These are phyloP conservation scores for Cladophialophora yegresii DNA, from an alignment of 2,329 filamentous ascomycete species.

Conservation along the genomic window DNA sequence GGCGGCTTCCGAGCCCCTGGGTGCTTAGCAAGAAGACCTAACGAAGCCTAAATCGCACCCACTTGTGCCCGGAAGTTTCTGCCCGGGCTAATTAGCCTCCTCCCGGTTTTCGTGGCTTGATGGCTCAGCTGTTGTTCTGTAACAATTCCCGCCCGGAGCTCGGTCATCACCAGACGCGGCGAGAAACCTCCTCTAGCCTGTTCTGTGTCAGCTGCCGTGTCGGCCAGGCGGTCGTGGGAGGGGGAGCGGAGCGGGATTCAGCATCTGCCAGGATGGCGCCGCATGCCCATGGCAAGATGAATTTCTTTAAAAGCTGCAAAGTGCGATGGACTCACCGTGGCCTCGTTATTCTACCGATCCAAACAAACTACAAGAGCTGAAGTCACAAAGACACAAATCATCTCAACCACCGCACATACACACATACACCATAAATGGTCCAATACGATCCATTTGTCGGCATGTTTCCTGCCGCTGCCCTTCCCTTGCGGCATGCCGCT, in stretches of 20 bases:
- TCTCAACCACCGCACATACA: conserved; percentile 3
- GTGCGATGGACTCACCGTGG: background rate
- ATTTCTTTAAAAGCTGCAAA: conserved; percentile 19
- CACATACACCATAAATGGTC: conserved; percentile 15
- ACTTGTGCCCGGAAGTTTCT: background rate
- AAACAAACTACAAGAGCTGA: conserved; percentile 14
- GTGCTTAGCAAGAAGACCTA: background rate
- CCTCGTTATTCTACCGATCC: conserved; percentile 21
- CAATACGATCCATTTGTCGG: conserved; percentile 30
- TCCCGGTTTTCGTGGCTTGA: conserved; percentile 5
- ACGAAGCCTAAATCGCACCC: background rate
- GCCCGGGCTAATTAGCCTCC: too few relatives aligned
- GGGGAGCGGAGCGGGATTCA: conserved; percentile 26
- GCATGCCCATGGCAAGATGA: background rate
- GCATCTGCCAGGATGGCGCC: background rate
- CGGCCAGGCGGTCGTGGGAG: background rate
- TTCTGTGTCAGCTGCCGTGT: background rate
- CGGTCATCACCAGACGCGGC: conserved; percentile 12
- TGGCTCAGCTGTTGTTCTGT: conserved; percentile 3
- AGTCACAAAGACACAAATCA: conserved; percentile 13
- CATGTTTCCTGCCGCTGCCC: conserved; percentile 14
- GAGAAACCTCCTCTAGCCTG: background rate
- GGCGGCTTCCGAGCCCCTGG: conserved; percentile 5
- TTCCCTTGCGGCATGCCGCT: conserved; percentile 16
- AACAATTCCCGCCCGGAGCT: conserved; percentile 4